Conservation (phyloP, 1,284 basidiomycete genomes). For the Takashimella koratensis region DNA sequence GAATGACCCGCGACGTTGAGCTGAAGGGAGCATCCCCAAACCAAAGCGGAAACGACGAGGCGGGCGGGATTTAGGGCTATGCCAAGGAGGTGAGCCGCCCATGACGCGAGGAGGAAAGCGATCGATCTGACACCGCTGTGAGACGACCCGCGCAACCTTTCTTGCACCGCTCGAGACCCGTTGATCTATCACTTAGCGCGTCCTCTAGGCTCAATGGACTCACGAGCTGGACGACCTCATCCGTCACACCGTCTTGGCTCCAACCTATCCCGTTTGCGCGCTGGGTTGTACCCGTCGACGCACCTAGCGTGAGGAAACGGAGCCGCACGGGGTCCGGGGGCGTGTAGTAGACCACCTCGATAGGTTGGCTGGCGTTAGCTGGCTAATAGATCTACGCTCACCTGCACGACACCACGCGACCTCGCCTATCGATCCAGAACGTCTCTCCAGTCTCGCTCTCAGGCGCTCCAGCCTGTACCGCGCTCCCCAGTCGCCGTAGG, state of each 20-base stretch:
- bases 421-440: neutral
- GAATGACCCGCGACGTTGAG: neutral
- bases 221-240: conserved; percentile 16
- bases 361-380: no score
- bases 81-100: neutral
- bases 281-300: conserved; percentile 3
- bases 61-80: neutral
- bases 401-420: conserved; percentile 10
- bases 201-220: no score
- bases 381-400: no score
- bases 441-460: neutral
- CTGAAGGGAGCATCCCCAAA: neutral
- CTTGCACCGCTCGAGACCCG: neutral
- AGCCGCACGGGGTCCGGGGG: conserved; percentile 31
- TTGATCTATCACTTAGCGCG: no score
- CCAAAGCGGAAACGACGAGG: neutral
- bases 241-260: neutral
- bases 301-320: conserved; percentile 16
- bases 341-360: conserved; percentile 25
- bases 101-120: neutral
- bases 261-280: conserved; percentile 1
- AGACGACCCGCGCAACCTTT: neutral
- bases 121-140: neutral
- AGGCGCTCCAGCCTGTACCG: neutral
- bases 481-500: neutral